Base-by-base conservation (phyloP, 176 grass and related monocot species). In the Oryza meyeriana region DNA sequence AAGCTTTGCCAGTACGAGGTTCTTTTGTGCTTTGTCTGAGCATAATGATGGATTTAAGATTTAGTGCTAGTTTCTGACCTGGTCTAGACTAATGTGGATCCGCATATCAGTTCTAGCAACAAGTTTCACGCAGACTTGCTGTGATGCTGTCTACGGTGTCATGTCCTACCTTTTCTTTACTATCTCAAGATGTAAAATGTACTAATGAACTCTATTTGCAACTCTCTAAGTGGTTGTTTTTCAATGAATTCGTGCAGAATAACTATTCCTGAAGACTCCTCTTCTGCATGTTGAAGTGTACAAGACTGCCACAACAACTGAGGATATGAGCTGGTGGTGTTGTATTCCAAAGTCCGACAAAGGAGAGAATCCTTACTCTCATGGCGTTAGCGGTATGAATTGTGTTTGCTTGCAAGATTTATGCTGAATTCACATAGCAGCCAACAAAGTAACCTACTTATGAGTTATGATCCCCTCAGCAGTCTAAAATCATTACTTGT, bases 281-380 rank as follows among this genome's bases (percentile, higher is more conserved):
- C 22, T 1, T 32, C 38, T 76, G 63, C 64, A 88, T 79, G 89
- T 75, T 62, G 29, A 73, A 20, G 14, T 48, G 65, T 36, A 64
- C 47, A 31, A 83, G 83, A 10, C 38, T 32, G 14, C 28, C 6
- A 27, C 27, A 75, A 61, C 61, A 69, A 70, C 10, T 8, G 82
- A 34, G 71, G 82, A 83, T 68, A 98, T 98, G 95, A 79, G 20
- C 34, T 93, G 88, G 84, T 93, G 88, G 84, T 94, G 83, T 74
- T 94, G 95, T 29, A 35, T 98, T 80, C 64, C 47, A 45, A 34
- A 35, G 76, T 68, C 33, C 66, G 82, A 28, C 4, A 89, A 88
- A 64, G 59, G 34, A 20, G 69, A 89, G 55, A 36, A 40, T 77
- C 45, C 65, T 9, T 41, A 55, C 57, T 10, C 88, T 6, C 17